phyloP scores from a whole-genome alignment of 805 yeast genomes.

The Hanseniaspora hatyaiensis region DNA sequence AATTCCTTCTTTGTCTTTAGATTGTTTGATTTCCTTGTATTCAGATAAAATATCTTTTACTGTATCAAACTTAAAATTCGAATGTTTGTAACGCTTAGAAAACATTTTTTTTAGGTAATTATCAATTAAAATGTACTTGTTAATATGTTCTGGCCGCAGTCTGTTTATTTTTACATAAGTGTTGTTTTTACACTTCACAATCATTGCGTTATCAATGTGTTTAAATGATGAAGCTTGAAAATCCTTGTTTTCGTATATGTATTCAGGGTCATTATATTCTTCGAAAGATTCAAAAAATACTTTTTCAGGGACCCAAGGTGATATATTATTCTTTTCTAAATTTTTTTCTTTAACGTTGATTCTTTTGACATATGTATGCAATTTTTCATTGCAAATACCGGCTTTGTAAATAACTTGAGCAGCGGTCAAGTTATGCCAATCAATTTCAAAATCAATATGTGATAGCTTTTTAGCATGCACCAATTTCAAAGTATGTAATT shows the following conservation, averaged over 20 bases:
- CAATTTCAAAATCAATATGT: not conserved
- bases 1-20: not conserved
- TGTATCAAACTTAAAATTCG: not conserved
- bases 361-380: constrained; percentile 3
- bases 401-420: not conserved
- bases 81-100: constrained; percentile 8
- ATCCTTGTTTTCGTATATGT: not conserved
- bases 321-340: not conserved
- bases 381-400: not conserved
- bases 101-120: not conserved
- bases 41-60: not conserved
- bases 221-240: not conserved
- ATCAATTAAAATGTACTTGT: not conserved
- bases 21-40: not conserved
- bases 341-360: not conserved
- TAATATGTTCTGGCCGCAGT: not conserved
- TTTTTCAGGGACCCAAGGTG: constrained; percentile 7
- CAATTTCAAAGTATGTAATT: not conserved
- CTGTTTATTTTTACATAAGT: not conserved
- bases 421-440: constrained; percentile 2
- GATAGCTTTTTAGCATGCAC: constrained; percentile 1
- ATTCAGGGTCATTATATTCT: not conserved
- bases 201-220: not conserved
- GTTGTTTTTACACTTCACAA: constrained; percentile 8
- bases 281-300: not conserved